phyloP scores from a whole-genome alignment of 768 basidiomycete genomes.

The Hysterangium stoloniferum region DNA sequence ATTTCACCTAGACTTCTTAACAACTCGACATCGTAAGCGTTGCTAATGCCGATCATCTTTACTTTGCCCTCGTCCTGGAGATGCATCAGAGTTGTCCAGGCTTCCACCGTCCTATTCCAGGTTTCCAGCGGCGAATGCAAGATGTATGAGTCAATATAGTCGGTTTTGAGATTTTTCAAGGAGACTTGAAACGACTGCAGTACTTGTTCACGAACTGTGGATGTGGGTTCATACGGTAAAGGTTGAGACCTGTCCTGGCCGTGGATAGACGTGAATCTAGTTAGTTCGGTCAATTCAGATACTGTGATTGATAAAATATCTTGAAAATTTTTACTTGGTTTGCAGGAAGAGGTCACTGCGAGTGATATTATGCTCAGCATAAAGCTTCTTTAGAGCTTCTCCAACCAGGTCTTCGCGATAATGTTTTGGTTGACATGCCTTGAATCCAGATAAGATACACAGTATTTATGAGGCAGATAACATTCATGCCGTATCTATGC shows the following conservation, averaged over 20 bases:
- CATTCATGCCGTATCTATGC: constrained; percentile 68
- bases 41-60: constrained; percentile 65
- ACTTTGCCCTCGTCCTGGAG: constrained; percentile 62
- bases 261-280: constrained; percentile 62
- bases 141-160: constrained; percentile 71
- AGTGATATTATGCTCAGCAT: constrained; percentile 48
- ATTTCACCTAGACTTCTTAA: constrained; percentile 47
- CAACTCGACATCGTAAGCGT: constrained; percentile 56
- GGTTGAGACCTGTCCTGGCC: constrained; percentile 69
- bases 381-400: constrained; percentile 51
- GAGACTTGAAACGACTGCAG: constrained; percentile 53
- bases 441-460: neutral
- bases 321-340: constrained; percentile 49
- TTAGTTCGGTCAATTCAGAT: neutral
- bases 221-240: constrained; percentile 60
- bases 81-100: constrained; percentile 54
- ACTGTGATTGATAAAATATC: neutral
- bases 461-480: constrained; percentile 16
- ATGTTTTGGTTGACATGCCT: constrained; percentile 67
- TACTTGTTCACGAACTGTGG: constrained; percentile 52
- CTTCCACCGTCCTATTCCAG: constrained; percentile 51
- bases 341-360: constrained; percentile 72
- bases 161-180: constrained; percentile 58
- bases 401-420: constrained; percentile 75
- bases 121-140: constrained; percentile 69